These are phyloP conservation scores for Saccharomyces hybrid DNA, from an alignment of 1,139 yeast genomes.

Conservation along the genomic window DNA sequence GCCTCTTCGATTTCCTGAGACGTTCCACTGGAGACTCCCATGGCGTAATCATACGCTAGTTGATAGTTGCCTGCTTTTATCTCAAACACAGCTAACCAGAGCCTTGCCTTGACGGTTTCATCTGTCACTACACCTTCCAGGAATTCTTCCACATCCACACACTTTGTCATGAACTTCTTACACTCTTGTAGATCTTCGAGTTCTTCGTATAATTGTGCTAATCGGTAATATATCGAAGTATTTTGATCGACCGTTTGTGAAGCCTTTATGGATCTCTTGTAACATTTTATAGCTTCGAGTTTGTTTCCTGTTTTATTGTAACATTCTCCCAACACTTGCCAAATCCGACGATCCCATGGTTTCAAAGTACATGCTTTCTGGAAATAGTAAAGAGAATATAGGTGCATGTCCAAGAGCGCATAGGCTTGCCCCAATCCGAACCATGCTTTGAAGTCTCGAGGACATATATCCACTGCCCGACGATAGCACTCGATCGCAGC, in stretches of 20 bases:
- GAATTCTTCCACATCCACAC: conserved; percentile 55
- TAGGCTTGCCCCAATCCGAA: conserved; percentile 97
- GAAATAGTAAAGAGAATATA: conserved; percentile 85
- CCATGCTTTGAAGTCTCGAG: conserved; percentile 94
- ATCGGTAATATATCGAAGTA: conserved; percentile 49
- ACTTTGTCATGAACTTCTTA: conserved; percentile 58
- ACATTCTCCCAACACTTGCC: conserved; percentile 93
- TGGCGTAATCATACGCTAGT: conserved; percentile 67
- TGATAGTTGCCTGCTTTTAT: conserved; percentile 50
- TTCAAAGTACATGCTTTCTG: conserved; percentile 84
- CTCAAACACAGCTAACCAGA: conserved; percentile 80
- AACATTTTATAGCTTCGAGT: conserved; percentile 41
- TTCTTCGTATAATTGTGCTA: conserved; percentile 63
- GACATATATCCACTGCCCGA: conserved; percentile 80
- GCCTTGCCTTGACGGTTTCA: conserved; percentile 71
- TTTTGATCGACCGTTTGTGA: conserved; percentile 37
- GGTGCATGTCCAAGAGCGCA: conserved; percentile 91
- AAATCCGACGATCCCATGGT: conserved; percentile 87
- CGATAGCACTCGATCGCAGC: conserved; percentile 96
- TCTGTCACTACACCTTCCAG: conserved; percentile 59
- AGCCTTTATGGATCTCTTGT: conserved; percentile 42
- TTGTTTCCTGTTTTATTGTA: conserved; percentile 70
- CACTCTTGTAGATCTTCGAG: conserved; percentile 48
- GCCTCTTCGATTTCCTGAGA: conserved; percentile 89
- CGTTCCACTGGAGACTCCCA: conserved; percentile 65